These are phyloP conservation scores for Cercospora sp. DNA, from an alignment of 2,329 filamentous ascomycete genomes.

Conservation along the genomic window DNA sequence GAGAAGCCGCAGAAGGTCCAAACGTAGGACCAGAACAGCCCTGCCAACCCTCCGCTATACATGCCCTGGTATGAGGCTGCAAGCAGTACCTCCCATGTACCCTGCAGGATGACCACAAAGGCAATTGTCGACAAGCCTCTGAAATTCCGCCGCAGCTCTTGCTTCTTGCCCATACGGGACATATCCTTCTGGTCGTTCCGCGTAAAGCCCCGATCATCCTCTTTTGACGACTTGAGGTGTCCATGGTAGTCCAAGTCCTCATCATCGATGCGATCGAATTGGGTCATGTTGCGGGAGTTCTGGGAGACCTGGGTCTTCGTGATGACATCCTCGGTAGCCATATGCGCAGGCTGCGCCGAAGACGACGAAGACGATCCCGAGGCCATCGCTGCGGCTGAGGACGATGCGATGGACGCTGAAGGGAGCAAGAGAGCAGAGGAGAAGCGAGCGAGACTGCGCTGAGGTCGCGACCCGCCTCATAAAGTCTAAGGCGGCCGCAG, in stretches of 20 bases:
- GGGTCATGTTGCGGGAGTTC: conserved; percentile 18
- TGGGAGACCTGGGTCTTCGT: conserved; percentile 25
- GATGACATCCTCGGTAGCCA: conserved; percentile 26
- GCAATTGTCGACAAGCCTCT: conserved; percentile 50
- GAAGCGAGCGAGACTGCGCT: neutral
- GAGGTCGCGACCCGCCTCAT: neutral
- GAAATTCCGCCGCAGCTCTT: conserved; percentile 53
- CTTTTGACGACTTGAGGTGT: conserved; percentile 21
- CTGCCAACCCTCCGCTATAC: conserved; percentile 31
- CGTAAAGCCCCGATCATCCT: conserved; percentile 20
- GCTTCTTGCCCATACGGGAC: conserved; percentile 51
- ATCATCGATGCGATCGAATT: conserved; percentile 27
- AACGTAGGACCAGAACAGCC: conserved; percentile 34
- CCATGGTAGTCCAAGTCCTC: conserved; percentile 25
- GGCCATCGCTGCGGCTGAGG: conserved; percentile 6
- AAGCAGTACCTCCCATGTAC: conserved; percentile 54
- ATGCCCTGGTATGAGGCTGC: conserved; percentile 29
- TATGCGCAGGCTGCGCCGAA: conserved; percentile 20
- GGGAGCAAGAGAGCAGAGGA: neutral
- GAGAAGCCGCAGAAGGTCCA: conserved; percentile 32
- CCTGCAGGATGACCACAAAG: conserved; percentile 52
- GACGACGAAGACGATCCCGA: conserved; percentile 26
- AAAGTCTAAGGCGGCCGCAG: neutral
- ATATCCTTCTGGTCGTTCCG: conserved; percentile 45
- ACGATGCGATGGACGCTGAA: neutral